Evolutionary conservation across 106 monocot species (phyloP), one percentile per base, ranked within the genome.

Genomic region (Dendrobium nobile): DNA sequence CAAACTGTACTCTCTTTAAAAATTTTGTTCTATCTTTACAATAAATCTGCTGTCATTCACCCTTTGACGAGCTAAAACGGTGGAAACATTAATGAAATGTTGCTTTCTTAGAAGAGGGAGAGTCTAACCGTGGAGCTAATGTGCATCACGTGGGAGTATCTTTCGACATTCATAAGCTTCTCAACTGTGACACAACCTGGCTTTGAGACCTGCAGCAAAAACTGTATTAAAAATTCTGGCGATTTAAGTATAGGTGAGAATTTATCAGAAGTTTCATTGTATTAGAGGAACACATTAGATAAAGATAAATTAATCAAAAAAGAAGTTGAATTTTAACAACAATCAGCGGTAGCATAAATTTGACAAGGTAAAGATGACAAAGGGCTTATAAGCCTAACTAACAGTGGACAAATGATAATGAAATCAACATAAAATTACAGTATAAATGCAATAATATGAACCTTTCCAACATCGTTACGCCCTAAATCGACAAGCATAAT

Each of bases 401-500:
- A 11, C 11, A 47, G 47, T 11, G 11, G 9, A 47, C 58, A 58
- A 58, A 17, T 58, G 20, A 58, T 58, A 58, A 18, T 18, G 16
- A 58, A 18, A 58, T 19, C 9, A 3, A 19, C 41, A 40, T 73
- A 40, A 40, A 73, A 73, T 18, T 31, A 0, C 20, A 43, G 20
- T 43, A 79, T 41, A 33, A 6, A 20, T 43, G 2, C 54, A 65
- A 15, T 45, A 78, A 67, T 9, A 79, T 72, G 59, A 68, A 92
- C 91, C 89, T 80, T 85, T 85, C 89, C 89, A 56, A 92, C 91
- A 79, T 92, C 91, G 82, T 92, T 92, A 2, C 91, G 85, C 13
- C 89, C 91, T 80, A 92, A 80, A 87, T 92, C 91, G 27, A 89
- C 91, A 0, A 92, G 78, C 91, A 92, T 92, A 73, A 92, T 89